These are phyloP conservation scores for Ogataea salicorniae DNA, from an alignment of 805 yeast species.

Conservation along the genomic window DNA sequence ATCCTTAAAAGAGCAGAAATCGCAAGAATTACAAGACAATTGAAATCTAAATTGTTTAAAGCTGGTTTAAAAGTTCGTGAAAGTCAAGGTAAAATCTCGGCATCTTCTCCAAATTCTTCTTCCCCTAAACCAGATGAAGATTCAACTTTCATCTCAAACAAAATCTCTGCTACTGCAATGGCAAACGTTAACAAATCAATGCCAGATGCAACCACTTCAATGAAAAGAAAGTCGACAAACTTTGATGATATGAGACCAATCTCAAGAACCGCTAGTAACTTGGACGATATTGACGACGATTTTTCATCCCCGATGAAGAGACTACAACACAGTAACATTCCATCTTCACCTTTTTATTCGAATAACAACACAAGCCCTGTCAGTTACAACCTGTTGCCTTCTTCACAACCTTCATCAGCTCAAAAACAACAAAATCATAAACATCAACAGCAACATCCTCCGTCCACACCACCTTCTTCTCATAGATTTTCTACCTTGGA, in stretches of 20 bases:
- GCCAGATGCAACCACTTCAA: constrained; percentile 10
- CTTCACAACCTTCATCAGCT: constrained; percentile 19
- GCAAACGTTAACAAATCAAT: constrained; percentile 10
- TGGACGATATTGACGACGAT: constrained; percentile 10
- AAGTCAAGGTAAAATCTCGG: constrained; percentile 19
- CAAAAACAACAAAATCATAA: not conserved
- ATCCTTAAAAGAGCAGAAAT: constrained; percentile 42
- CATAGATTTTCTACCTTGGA: constrained; percentile 12
- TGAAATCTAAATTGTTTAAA: constrained; percentile 36
- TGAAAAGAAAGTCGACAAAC: constrained; percentile 23
- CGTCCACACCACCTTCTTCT: constrained; percentile 29
- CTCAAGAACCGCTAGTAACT: constrained; percentile 2
- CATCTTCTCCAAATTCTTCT: constrained; percentile 12
- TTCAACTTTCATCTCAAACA: constrained; percentile 1
- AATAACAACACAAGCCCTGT: constrained; percentile 16
- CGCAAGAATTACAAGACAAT: constrained; percentile 40
- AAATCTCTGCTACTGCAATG: constrained; percentile 16
- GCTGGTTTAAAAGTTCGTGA: constrained; percentile 36
- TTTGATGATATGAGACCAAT: constrained; percentile 8
- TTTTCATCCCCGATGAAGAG: constrained; percentile 26
- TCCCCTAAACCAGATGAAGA: constrained; percentile 8
- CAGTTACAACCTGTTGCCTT: constrained; percentile 5
- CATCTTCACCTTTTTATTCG: constrained; percentile 28
- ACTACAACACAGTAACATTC: constrained; percentile 20
- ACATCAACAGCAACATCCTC: constrained; percentile 15